phyloP scores from a whole-genome alignment of 2,329 filamentous ascomycete genomes.

The Diaporthe vaccinii region DNA sequence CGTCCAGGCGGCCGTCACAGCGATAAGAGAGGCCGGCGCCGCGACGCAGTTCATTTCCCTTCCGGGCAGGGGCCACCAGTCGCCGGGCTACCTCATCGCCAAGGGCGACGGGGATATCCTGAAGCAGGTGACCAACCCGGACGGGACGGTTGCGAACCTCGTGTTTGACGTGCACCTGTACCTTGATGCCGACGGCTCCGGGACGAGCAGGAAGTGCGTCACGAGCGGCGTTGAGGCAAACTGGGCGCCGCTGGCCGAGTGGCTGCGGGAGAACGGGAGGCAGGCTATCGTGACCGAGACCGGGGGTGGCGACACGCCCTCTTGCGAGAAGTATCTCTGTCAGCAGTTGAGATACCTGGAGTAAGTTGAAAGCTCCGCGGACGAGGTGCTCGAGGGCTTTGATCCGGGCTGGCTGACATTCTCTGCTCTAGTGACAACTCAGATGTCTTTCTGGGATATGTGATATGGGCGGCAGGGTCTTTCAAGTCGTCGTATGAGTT shows the following conservation, averaged over 20 bases:
- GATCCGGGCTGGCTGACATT: neutral
- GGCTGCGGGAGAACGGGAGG: constrained; percentile 50
- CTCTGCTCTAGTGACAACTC: neutral
- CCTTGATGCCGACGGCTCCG: constrained; percentile 70
- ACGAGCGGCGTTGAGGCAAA: constrained; percentile 56
- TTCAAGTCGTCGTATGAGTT: constrained; percentile 22
- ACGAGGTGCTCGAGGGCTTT: no score
- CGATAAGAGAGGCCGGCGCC: constrained; percentile 73
- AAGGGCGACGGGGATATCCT: constrained; percentile 63
- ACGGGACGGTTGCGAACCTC: constrained; percentile 66
- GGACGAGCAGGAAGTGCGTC: constrained; percentile 64
- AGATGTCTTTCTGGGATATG: constrained; percentile 28
- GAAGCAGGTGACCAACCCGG: constrained; percentile 66
- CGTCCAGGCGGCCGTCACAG: constrained; percentile 72
- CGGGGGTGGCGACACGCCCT: constrained; percentile 52
- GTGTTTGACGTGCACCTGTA: constrained; percentile 73
- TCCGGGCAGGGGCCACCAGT: constrained; percentile 67
- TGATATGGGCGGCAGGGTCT: constrained; percentile 19
- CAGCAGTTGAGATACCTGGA: constrained; percentile 50
- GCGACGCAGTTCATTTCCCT: constrained; percentile 72
- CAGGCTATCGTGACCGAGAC: constrained; percentile 53
- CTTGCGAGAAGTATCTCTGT: constrained; percentile 50
- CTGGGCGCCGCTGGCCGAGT: constrained; percentile 51
- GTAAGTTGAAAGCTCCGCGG: neutral
- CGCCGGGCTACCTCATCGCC: constrained; percentile 58